Evolutionary conservation across 371 early-diverging fungal genomes (phyloP).

Genomic region (Mucor lusitanicus): DNA sequence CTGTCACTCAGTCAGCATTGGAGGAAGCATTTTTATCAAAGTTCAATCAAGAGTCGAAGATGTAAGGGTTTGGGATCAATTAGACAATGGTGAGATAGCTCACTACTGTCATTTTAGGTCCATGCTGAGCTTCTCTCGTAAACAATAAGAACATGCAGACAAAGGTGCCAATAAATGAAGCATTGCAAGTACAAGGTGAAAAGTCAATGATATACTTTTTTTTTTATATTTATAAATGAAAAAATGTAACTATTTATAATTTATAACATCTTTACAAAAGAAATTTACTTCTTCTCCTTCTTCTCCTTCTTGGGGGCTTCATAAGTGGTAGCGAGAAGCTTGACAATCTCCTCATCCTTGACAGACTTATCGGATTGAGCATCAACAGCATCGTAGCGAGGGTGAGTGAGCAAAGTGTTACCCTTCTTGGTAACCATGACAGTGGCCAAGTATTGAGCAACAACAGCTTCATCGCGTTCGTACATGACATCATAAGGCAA

Average conservation of each 20-base stretch:
- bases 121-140: constrained; percentile 15
- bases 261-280: not conserved
- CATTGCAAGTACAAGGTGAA: not conserved
- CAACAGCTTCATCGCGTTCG: constrained; percentile 79
- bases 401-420: constrained; percentile 74
- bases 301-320: constrained; percentile 27
- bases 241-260: not conserved
- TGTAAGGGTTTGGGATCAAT: constrained; percentile 31
- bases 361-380: constrained; percentile 79
- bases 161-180: not conserved
- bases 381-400: constrained; percentile 63
- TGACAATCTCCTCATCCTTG: constrained; percentile 69
- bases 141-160: not conserved
- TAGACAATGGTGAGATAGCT: not conserved
- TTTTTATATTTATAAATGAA: constrained; percentile 8
- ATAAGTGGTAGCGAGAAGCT: constrained; percentile 61
- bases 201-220: constrained; percentile 2
- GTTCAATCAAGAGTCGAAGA: constrained; percentile 56
- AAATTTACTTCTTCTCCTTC: constrained; percentile 19
- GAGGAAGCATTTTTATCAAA: constrained; percentile 63
- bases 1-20: constrained; percentile 62
- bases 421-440: constrained; percentile 87
- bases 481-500: constrained; percentile 81
- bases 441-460: constrained; percentile 92
- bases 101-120: constrained; percentile 8